A percentile compares a stretch with the other conserved stretches of the same genome.
Evolutionary conservation across 176 grass and related monocot genomes (phyloP).

Genomic region (Musa schizocarpa): DNA sequence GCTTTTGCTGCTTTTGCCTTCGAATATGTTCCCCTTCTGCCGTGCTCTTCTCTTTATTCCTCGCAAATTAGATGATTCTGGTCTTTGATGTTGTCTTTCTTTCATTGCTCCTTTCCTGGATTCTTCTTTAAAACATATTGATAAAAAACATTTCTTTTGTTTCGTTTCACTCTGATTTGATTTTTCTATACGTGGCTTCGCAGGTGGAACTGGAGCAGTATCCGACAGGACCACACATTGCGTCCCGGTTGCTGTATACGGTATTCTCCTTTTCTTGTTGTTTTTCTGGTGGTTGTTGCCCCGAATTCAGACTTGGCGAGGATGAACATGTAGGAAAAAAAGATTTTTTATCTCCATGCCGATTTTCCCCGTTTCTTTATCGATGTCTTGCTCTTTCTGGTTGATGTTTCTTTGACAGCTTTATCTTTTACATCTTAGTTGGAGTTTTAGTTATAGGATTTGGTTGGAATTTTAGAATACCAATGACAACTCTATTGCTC

Average conservation of each 20-base stretch:
- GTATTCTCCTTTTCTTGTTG: conserved; percentile 23
- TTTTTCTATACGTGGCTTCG: conserved; percentile 6
- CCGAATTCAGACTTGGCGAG: neutral
- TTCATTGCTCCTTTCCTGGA: neutral
- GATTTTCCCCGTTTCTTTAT: neutral
- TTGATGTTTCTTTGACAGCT: neutral
- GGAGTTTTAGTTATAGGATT: neutral
- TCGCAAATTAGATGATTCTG: neutral
- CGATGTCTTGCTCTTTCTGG: neutral
- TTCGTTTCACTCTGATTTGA: neutral
- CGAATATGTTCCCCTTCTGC: conserved; percentile 2
- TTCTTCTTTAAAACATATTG: neutral
- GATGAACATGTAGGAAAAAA: neutral
- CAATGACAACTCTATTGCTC: neutral
- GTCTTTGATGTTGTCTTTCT: neutral
- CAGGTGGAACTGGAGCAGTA: conserved; percentile 97
- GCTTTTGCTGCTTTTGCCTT: neutral
- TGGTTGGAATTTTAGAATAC: neutral
- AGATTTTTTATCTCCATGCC: neutral
- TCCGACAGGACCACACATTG: conserved; percentile 81
- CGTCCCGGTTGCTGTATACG: conserved; percentile 86
- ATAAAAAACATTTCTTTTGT: neutral
- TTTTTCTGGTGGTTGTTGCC: neutral
- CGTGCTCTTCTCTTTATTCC: conserved; percentile 5
- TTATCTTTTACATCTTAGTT: neutral